These are phyloP conservation scores for Amphirosellinia nigrospora DNA, from an alignment of 495 filamentous ascomycete species.

Conservation along the genomic window DNA sequence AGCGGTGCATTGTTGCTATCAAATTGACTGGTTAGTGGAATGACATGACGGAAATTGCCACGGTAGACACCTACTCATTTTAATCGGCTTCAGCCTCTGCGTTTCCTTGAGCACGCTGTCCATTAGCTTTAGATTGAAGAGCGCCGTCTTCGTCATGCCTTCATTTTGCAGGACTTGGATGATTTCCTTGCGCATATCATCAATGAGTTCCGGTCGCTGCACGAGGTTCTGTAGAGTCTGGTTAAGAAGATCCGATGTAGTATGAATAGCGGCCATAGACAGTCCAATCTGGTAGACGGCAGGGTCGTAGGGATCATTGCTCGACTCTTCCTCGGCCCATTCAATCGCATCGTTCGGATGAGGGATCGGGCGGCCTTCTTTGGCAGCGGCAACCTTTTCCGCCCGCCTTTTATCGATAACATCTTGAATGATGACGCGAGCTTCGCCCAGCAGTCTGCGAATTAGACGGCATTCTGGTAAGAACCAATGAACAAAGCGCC, in stretches of 20 bases:
- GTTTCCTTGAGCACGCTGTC: constrained; percentile 30
- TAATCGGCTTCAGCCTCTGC: constrained; percentile 37
- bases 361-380: constrained; percentile 24
- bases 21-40: background rate
- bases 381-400: constrained; percentile 28
- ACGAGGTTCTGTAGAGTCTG: constrained; percentile 49
- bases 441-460: constrained; percentile 33
- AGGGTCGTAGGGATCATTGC: constrained; percentile 31
- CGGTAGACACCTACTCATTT: constrained; percentile 17
- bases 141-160: constrained; percentile 33
- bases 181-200: constrained; percentile 38
- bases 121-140: constrained; percentile 23
- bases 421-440: constrained; percentile 37
- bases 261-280: constrained; percentile 44
- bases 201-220: constrained; percentile 36
- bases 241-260: constrained; percentile 39
- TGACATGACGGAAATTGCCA: background rate
- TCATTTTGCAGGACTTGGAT: constrained; percentile 32
- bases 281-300: constrained; percentile 45
- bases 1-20: constrained; percentile 39
- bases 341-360: constrained; percentile 39
- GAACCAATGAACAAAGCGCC: constrained; percentile 46
- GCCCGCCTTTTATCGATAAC: constrained; percentile 39
- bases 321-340: constrained; percentile 39
- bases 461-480: constrained; percentile 37